Base-by-base conservation (phyloP, 192 early-diverging fungal genomes). In the Pilobolus umbonatus region DNA sequence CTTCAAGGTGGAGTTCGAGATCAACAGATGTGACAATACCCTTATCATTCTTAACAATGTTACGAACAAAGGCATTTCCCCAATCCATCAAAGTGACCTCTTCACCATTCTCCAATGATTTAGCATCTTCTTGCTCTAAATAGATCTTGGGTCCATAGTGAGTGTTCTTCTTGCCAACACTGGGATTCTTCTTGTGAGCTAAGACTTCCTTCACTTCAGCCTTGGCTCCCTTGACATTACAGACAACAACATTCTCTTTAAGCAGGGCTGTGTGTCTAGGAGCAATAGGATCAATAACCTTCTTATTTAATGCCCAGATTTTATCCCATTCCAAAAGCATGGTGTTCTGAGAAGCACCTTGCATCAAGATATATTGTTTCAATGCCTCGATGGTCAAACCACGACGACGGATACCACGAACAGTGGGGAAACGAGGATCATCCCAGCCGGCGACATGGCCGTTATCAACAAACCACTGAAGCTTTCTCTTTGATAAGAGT, bases 71-170 rank as follows among this genome's bases (percentile, higher is more conserved):
- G 8, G 88, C 93, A 72, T 99, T 99, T 39, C 97, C 97, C 97
- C 97, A 99, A 80, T 97, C 95, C 95, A 99, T 98, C 55, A 99
- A 75, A 31, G 97, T 99, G 22, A 87, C 83, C 75, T 99, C 95
- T 78, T 99, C 97, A 57, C 83, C 85, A 5, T 84, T 61, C 42
- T 79, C 88, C 22, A 96, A 75, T 28, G 77, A 72, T 50, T 86
- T 83, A 22, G 92, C 94, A 70, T 99, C 97, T 12, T 78, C 89
- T 68, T 89, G 87, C 38, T 90, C 91, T 34, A 99, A 60, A 67
- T 85, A 89, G 43, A 98, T 70, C 67, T 81, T 77, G 9, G 83
- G 75, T 28, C 87, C 86, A 54, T 82, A 95, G 22, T 81, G 80
- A 0, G 93, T 94, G 29, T 69, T 75, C 80, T 99, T 99, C 50